These are phyloP conservation scores for Xylariaceae sp. DNA, from an alignment of 2,329 filamentous ascomycete genomes.

Conservation along the genomic window DNA sequence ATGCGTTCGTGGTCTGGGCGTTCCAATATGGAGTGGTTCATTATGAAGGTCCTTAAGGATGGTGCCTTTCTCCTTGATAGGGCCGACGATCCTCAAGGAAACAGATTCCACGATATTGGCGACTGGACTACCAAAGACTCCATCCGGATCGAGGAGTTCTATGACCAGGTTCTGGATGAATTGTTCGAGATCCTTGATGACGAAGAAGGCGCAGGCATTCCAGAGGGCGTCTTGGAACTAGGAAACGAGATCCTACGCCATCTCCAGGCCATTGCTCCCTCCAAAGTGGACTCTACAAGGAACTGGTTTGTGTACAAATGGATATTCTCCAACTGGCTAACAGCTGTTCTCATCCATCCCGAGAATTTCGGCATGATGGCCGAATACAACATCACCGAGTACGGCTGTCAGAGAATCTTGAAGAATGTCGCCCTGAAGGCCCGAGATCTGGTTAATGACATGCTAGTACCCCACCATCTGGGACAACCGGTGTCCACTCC, in stretches of 20 bases:
- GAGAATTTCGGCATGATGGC: constrained; percentile 76
- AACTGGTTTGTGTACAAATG: constrained; percentile 85
- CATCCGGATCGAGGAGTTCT: constrained; percentile 81
- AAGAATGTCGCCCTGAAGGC: constrained; percentile 76
- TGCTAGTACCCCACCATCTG: constrained; percentile 52
- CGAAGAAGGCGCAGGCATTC: constrained; percentile 77
- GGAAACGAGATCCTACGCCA: constrained; percentile 78
- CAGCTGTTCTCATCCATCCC: constrained; percentile 79
- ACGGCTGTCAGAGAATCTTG: constrained; percentile 75
- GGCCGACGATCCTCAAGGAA: constrained; percentile 70
- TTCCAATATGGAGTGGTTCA: constrained; percentile 84
- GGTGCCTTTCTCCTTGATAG: constrained; percentile 86
- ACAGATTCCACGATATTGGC: constrained; percentile 60
- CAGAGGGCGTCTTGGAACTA: constrained; percentile 76
- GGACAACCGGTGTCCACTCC: constrained; percentile 57
- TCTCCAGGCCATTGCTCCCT: constrained; percentile 54
- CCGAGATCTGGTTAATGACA: constrained; percentile 72
- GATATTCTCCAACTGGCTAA: constrained; percentile 83
- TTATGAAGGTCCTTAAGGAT: constrained; percentile 91
- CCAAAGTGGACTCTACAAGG: constrained; percentile 65
- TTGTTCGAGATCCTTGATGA: constrained; percentile 85
- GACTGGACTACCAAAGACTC: constrained; percentile 74
- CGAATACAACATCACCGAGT: constrained; percentile 88
- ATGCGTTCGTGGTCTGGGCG: constrained; percentile 88
- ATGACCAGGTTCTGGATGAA: constrained; percentile 71